Evolutionary conservation across 345 rosid species (phyloP).

Genomic region (Luvunga scandens): DNA sequence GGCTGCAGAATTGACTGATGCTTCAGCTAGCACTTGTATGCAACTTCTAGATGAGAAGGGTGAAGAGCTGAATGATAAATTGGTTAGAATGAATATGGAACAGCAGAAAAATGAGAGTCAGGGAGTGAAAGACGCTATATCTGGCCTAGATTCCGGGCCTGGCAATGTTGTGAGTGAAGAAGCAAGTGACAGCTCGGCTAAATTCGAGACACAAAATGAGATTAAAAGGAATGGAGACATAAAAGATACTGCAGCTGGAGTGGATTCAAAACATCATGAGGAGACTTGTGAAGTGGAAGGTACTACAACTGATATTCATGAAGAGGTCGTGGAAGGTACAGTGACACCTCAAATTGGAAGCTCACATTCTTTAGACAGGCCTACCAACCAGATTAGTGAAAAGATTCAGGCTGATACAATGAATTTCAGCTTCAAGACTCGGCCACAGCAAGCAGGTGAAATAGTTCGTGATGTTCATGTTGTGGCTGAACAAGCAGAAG

Average conservation of each 20-base stretch:
- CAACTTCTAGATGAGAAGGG: conserved; percentile 22
- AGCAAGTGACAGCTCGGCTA: background rate
- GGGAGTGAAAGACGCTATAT: conserved; percentile 17
- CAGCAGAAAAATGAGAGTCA: conserved; percentile 11
- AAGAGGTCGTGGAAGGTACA: conserved; percentile 14
- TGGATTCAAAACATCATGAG: conserved; percentile 10
- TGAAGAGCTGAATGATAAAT: conserved; percentile 20
- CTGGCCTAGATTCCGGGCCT: conserved; percentile 1
- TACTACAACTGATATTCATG: conserved; percentile 9
- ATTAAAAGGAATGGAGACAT: conserved; percentile 18
- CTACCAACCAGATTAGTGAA: conserved; percentile 27
- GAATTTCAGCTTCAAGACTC: conserved; percentile 28
- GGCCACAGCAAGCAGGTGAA: conserved; percentile 22
- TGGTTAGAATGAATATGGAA: conserved; percentile 14
- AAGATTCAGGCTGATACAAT: conserved; percentile 20
- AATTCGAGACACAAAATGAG: background rate
- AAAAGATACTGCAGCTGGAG: conserved; percentile 14
- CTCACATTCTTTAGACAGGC: conserved; percentile 22
- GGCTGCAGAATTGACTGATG: conserved; percentile 10
- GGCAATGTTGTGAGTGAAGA: conserved; percentile 20
- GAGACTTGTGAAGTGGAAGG: conserved; percentile 9
- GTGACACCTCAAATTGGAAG: conserved; percentile 16
- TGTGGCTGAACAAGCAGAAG: conserved; percentile 28
- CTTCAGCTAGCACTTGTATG: conserved; percentile 10
- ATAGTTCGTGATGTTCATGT: conserved; percentile 27